phyloP scores from a whole-genome alignment of 2,329 filamentous ascomycete genomes.

The Byssothecium circinans region DNA sequence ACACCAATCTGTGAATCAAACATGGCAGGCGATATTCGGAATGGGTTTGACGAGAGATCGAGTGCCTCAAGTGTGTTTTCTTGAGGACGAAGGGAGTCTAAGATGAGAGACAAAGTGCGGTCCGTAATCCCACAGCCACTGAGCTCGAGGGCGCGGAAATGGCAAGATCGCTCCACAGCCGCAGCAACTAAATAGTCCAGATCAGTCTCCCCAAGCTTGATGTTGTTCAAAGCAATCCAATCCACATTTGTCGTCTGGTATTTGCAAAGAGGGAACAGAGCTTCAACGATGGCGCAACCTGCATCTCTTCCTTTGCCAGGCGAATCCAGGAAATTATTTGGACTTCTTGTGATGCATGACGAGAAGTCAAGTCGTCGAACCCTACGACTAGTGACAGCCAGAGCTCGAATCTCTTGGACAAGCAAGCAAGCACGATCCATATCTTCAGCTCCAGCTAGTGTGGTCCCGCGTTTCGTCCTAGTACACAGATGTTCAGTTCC shows the following conservation, averaged over 20 bases:
- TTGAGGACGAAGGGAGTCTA: constrained; percentile 66
- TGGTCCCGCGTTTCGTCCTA: constrained; percentile 59
- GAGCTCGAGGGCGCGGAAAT: constrained; percentile 68
- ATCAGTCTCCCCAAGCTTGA: constrained; percentile 70
- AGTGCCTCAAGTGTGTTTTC: constrained; percentile 68
- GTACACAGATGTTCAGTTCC: constrained; percentile 65
- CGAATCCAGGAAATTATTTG: constrained; percentile 47
- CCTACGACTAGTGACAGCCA: constrained; percentile 66
- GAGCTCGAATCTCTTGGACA: constrained; percentile 68
- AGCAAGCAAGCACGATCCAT: constrained; percentile 60
- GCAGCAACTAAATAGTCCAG: constrained; percentile 68
- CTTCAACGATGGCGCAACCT: constrained; percentile 70
- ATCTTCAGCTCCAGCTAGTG: constrained; percentile 56
- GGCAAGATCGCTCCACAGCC: constrained; percentile 65
- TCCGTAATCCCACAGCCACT: constrained; percentile 64
- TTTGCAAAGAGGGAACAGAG: constrained; percentile 68
- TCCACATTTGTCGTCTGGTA: constrained; percentile 69
- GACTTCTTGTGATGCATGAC: constrained; percentile 60
- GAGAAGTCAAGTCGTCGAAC: constrained; percentile 68
- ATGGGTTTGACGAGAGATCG: constrained; percentile 67
- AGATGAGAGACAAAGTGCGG: constrained; percentile 60
- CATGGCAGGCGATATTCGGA: constrained; percentile 64
- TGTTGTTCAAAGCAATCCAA: constrained; percentile 70
- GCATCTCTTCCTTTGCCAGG: constrained; percentile 57
- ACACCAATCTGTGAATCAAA: constrained; percentile 68